Percentiles rank a stretch among this genome's conserved stretches.
phyloP scores from a whole-genome alignment of 768 basidiomycete species.

The Amanita exitialis region DNA sequence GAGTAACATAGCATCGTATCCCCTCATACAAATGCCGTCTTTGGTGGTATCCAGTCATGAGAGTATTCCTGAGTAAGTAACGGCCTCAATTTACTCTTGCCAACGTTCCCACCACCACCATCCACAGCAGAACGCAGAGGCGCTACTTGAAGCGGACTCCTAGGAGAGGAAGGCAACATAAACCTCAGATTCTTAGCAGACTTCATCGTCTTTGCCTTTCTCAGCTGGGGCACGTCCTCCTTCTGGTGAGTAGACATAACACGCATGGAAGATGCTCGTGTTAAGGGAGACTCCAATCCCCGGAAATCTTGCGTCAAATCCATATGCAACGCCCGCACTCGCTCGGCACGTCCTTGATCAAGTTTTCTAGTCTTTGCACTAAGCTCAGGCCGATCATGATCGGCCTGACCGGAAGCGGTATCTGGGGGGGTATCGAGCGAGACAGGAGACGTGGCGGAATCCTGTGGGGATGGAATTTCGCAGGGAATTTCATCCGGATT shows the following conservation, averaged over 20 bases:
- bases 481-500: background rate
- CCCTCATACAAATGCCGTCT: constrained; percentile 1
- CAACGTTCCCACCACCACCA: background rate
- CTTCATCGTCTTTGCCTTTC: background rate
- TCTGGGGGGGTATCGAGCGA: background rate
- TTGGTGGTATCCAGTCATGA: background rate
- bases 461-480: background rate
- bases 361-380: background rate
- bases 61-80: background rate
- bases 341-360: background rate
- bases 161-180: constrained; percentile 1
- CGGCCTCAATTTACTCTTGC: background rate
- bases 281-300: background rate
- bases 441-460: background rate
- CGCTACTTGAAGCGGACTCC: background rate
- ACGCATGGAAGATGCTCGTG: background rate
- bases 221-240: background rate
- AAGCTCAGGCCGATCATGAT: background rate
- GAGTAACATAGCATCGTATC: background rate
- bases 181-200: constrained; percentile 3
- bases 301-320: constrained; percentile 1
- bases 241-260: background rate
- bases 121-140: background rate
- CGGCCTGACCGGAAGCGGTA: background rate
- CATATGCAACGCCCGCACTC: constrained; percentile 3